Percentiles rank a stretch among this genome's conserved stretches.
Evolutionary conservation across 2,329 filamentous ascomycete genomes (phyloP).

Genomic region (Bipolaris cookei): DNA sequence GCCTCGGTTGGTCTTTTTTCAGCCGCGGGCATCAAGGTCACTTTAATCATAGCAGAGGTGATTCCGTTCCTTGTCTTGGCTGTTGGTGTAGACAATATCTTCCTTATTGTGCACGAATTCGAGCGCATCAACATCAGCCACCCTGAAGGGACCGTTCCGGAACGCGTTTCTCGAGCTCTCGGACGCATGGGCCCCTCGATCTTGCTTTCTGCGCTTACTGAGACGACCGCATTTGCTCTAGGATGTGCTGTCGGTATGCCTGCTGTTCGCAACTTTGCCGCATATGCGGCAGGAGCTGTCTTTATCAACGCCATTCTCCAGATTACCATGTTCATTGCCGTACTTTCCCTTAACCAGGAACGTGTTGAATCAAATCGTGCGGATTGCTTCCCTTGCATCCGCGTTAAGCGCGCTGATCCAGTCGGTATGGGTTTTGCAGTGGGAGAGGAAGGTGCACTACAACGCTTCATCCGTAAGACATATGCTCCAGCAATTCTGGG

Average conservation of each 20-base stretch:
- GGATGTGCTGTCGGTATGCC: constrained; percentile 97
- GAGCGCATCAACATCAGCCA: constrained; percentile 92
- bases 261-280: constrained; percentile 94
- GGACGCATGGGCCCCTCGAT: constrained; percentile 97
- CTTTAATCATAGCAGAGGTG: constrained; percentile 96
- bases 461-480: constrained; percentile 85
- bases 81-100: constrained; percentile 98
- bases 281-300: constrained; percentile 94
- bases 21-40: constrained; percentile 88
- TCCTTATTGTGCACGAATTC: constrained; percentile 97
- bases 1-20: constrained; percentile 96
- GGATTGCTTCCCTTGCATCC: constrained; percentile 90
- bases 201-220: constrained; percentile 89
- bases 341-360: constrained; percentile 87
- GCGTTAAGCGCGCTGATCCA: constrained; percentile 74
- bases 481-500: constrained; percentile 85
- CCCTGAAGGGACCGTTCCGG: constrained; percentile 84
- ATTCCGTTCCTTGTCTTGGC: constrained; percentile 97
- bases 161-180: constrained; percentile 84
- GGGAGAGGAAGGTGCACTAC: constrained; percentile 81
- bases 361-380: constrained; percentile 87
- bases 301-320: constrained; percentile 97
- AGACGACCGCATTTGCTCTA: constrained; percentile 90
- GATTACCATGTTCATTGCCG: constrained; percentile 94
- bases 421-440: constrained; percentile 72